Evolutionary conservation across 495 filamentous ascomycete genomes (phyloP), one percentile per base, ranked within the genome.

Genomic region (Platismatia glauca): DNA sequence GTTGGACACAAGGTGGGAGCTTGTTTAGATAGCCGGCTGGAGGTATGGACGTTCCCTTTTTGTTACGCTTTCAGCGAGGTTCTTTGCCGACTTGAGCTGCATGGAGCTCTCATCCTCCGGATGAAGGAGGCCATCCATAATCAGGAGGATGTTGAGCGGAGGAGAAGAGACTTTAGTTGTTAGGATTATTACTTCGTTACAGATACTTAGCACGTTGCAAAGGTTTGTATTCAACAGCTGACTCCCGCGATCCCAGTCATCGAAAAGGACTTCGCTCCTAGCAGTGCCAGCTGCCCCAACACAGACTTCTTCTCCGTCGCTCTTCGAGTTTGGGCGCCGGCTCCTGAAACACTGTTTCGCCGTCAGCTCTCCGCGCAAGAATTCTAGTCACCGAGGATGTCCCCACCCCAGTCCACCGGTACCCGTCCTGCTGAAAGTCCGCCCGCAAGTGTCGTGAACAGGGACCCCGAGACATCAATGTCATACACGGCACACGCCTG

Each of bases 391-490:
- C 15, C 50, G 29, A 33, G 50, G 13, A 5, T 3, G 13, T 48
- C 27, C 31, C 57, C 58, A n/a, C 57, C 58, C 63, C 63, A 60
- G 24, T 44, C 41, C 39, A 60, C 59, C 29, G 43, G 18, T 16
- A 55, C 22, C 57, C 52, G 39, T n/a, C 46, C 41, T 15, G 57
- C 58, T 44, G 53, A 24, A 24, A 43, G 57, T 1, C 38, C 50
- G 27, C 57, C 57, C 50, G 63, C 58, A 16, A 65, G 24, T n/a
- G 11, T 35, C 8, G 59, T 4, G 43, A 65, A 65, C 27, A 65
- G 24, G 16, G 16, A 18, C 6, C 7, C 37, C n/a, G 50, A 37
- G 15, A 57, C 22, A 41, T 65, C 63, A 33, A 65, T 48, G 46
- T 61, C 58, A 55, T 57, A 59, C 39, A 24, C 39, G 29, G 37